Conservation (phyloP, 1,284 basidiomycete genomes). For the Athelia psychrophila region DNA sequence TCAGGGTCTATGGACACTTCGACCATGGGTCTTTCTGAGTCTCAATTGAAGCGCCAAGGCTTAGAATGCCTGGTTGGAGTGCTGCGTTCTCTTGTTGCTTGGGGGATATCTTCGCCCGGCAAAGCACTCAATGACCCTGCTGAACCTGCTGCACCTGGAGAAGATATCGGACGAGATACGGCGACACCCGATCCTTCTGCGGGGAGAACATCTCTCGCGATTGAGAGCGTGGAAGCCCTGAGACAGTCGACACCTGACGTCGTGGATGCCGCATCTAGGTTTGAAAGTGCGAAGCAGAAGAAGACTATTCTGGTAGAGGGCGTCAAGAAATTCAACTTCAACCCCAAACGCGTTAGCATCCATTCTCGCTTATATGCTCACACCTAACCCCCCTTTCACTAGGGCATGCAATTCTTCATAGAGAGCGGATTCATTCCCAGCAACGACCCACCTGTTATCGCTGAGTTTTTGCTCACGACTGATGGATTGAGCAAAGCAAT, state of each 20-base stretch:
- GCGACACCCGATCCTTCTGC: constrained; percentile 52
- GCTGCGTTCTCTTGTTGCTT: constrained; percentile 84
- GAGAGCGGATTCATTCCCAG: constrained; percentile 88
- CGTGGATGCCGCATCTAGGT: constrained; percentile 86
- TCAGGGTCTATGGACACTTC: constrained; percentile 67
- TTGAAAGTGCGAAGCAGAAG: constrained; percentile 96
- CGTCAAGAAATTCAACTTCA: constrained; percentile 98
- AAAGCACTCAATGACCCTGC: constrained; percentile 41
- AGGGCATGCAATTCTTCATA: constrained; percentile 90
- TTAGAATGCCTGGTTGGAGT: constrained; percentile 89
- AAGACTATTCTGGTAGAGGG: constrained; percentile 96
- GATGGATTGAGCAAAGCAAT: constrained; percentile 95
- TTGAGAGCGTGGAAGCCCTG: constrained; percentile 47
- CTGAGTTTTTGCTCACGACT: constrained; percentile 83
- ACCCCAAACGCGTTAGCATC: constrained; percentile 78
- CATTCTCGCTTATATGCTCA: constrained; percentile 2
- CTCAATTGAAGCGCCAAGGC: constrained; percentile 82
- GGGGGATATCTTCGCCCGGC: constrained; percentile 71
- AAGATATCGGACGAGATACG: constrained; percentile 49
- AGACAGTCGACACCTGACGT: constrained; percentile 75
- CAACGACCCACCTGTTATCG: constrained; percentile 78
- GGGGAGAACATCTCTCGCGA: constrained; percentile 44
- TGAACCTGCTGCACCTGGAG: constrained; percentile 39
- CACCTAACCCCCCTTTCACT: neutral
- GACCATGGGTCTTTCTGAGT: constrained; percentile 70